These are phyloP conservation scores for Vigna nakashimae DNA, from an alignment of 306 rosid genomes.

Conservation along the genomic window DNA sequence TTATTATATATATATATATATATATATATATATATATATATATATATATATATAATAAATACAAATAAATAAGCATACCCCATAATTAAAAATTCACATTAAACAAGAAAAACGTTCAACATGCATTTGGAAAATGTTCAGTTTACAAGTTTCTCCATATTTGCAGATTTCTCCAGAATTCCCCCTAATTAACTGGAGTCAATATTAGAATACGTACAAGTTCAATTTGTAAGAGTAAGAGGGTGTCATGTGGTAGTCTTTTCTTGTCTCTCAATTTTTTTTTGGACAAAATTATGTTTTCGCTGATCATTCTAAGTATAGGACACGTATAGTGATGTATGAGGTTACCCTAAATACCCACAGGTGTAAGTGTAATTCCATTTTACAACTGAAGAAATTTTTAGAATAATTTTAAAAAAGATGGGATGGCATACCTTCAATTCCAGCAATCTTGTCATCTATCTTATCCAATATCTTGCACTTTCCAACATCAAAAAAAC, in stretches of 20 bases:
- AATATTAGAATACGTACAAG: background rate
- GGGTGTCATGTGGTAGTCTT: background rate
- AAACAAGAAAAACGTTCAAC: constrained; percentile 7
- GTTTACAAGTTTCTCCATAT: constrained; percentile 4
- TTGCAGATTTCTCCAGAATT: constrained; percentile 10
- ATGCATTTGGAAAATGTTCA: background rate
- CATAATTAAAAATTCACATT: background rate
- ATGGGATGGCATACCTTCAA: constrained; percentile 59
- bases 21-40: no score
- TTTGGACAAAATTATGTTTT: constrained; percentile 14
- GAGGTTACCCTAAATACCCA: constrained; percentile 14
- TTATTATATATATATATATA: background rate
- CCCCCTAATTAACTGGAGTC: background rate
- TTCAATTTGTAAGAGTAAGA: constrained; percentile 16
- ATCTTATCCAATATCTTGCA: constrained; percentile 54
- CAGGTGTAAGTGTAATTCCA: constrained; percentile 22
- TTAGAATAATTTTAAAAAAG: constrained; percentile 10
- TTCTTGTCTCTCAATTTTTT: constrained; percentile 4
- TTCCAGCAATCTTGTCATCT: constrained; percentile 63
- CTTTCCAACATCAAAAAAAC: constrained; percentile 78
- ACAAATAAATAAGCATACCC: background rate
- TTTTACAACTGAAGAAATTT: constrained; percentile 19
- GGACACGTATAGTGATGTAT: background rate
- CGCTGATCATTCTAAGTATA: constrained; percentile 15
- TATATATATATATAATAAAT: background rate